Conservation (phyloP, 768 basidiomycete genomes). For the Collybia sp. region DNA sequence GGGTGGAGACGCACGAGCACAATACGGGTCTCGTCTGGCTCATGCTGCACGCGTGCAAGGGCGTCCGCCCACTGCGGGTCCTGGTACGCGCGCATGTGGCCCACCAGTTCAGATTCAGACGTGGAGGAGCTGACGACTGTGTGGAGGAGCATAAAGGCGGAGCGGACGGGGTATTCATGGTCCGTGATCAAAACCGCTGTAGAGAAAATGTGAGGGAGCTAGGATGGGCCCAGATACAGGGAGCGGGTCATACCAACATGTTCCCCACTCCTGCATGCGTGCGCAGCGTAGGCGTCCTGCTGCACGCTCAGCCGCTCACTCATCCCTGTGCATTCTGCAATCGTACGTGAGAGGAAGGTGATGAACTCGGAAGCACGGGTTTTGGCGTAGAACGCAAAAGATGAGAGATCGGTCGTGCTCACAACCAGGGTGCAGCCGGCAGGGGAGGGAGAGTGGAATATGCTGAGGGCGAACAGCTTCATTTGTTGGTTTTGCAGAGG, state of each 20-base stretch:
- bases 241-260: conserved; percentile 66
- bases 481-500: conserved; percentile 30
- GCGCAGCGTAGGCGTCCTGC: conserved; percentile 89
- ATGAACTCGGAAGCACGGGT: conserved; percentile 89
- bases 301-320: conserved; percentile 93
- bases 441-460: conserved; percentile 63
- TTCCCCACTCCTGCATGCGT: conserved; percentile 92
- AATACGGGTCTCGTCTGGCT: conserved; percentile 98
- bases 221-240: conserved; percentile 2
- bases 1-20: conserved; percentile 64
- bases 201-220: conserved; percentile 4
- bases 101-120: conserved; percentile 69
- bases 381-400: conserved; percentile 91
- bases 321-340: conserved; percentile 79
- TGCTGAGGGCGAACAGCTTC: conserved; percentile 84
- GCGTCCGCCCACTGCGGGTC: conserved; percentile 96
- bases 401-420: conserved; percentile 74
- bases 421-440: conserved; percentile 61
- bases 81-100: conserved; percentile 88
- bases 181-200: conserved; percentile 90
- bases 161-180: conserved; percentile 93
- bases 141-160: conserved; percentile 91
- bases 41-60: conserved; percentile 97
- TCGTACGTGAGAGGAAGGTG: conserved; percentile 91
- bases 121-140: conserved; percentile 93